These are phyloP conservation scores for Rosellinia necatrix DNA, from an alignment of 2,329 filamentous ascomycete genomes.

Conservation along the genomic window DNA sequence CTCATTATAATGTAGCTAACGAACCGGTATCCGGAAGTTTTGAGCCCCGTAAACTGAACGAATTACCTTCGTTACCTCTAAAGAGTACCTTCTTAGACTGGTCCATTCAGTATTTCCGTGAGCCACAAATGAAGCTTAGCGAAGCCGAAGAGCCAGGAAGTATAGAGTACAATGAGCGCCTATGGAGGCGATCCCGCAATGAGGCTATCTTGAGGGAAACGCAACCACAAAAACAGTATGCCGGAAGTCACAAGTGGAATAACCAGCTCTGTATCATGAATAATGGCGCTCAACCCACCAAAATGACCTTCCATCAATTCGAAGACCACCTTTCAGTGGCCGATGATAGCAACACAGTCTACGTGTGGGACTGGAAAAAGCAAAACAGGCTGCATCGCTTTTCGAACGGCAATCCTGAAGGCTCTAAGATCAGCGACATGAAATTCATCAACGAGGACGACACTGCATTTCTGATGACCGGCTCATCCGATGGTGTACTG, in stretches of 20 bases:
- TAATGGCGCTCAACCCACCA: constrained; percentile 85
- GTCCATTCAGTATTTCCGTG: constrained; percentile 97
- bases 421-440: constrained; percentile 91
- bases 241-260: constrained; percentile 82
- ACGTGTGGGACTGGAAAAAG: constrained; percentile 91
- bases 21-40: constrained; percentile 82
- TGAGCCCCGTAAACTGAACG: constrained; percentile 61
- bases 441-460: constrained; percentile 99
- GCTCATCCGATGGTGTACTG: constrained; percentile 92
- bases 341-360: constrained; percentile 88
- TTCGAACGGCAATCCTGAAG: constrained; percentile 89
- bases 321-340: constrained; percentile 94
- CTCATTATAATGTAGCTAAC: constrained; percentile 75
- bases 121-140: constrained; percentile 96
- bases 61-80: constrained; percentile 71
- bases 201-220: constrained; percentile 91
- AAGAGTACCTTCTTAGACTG: constrained; percentile 87
- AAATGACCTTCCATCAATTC: constrained; percentile 97
- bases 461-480: constrained; percentile 90
- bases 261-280: constrained; percentile 81
- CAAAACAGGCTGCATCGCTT: constrained; percentile 79
- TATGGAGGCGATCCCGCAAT: constrained; percentile 92
- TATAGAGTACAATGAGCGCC: constrained; percentile 90
- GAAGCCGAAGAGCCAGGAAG: constrained; percentile 96
- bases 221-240: constrained; percentile 88